These are phyloP conservation scores for Erodium trifolium DNA, from an alignment of 441 rosid genomes.

Conservation along the genomic window DNA sequence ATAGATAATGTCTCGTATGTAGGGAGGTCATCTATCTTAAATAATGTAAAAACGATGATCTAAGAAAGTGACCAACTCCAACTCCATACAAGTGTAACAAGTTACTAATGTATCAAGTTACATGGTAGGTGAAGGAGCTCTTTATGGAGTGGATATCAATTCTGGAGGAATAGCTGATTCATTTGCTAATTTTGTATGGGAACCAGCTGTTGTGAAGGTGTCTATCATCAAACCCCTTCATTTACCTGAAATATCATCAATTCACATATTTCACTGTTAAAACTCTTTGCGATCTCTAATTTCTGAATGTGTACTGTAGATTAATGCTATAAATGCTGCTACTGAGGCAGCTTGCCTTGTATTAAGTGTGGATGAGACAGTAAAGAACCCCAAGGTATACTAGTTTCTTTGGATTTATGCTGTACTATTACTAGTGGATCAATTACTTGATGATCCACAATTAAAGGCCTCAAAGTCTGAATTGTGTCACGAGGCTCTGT, in stretches of 20 bases:
- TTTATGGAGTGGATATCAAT: constrained; percentile 93
- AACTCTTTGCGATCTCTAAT: neutral
- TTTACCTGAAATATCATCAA: too few species aligned
- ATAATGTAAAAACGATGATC: neutral
- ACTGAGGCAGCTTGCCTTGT: constrained; percentile 97
- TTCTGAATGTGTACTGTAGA: constrained; percentile 33
- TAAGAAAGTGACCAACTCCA: neutral
- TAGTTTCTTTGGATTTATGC: neutral
- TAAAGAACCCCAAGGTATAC: constrained; percentile 93
- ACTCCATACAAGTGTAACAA: neutral
- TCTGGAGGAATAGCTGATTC: constrained; percentile 95
- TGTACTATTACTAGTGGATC: too few species aligned
- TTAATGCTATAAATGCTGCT: constrained; percentile 96
- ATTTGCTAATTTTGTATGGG: constrained; percentile 94
- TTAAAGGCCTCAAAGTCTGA: neutral
- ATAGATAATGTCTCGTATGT: too few species aligned
- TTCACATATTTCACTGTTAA: neutral
- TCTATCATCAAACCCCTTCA: neutral
- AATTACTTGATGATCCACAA: neutral
- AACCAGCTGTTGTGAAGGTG: constrained; percentile 97
- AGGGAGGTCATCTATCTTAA: too few species aligned
- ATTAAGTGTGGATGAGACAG: constrained; percentile 92
- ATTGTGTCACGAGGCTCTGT: neutral
- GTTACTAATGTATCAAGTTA: neutral
- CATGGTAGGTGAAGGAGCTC: constrained; percentile 76